Evolutionary conservation across 495 filamentous ascomycete genomes (phyloP), one percentile per base, ranked within the genome.

Genomic region (Glonium stellatum): DNA sequence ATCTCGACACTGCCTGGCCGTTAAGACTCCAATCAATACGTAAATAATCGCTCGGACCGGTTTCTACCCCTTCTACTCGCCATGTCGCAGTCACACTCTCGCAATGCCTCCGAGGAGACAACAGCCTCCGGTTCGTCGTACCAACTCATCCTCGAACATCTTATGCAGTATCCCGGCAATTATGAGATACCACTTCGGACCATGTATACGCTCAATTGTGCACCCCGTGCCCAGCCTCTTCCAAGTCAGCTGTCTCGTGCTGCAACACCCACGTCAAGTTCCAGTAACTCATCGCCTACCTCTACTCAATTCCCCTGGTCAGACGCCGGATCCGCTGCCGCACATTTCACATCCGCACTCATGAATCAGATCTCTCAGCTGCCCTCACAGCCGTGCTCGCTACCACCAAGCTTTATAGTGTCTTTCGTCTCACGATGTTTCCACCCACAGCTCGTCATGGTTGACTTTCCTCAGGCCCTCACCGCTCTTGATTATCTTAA

Each of bases 111-210:
- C 4, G 59, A 65, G 31, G 65, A 68, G 42, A 60, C 67, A 0
- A 67, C 42, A 12, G 55, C 66, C 1, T 65, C 64, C 27, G 61
- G 57, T 37, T 63, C 68, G 5, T 67, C 71, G 10, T 73, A 71
- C 66, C 70, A 70, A 57, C 60, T 67, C 53, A 84, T 89, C 60
- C 78, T 89, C 49, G 86, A 89, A 55, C 86, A 89, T 67, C 76
- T 84, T 57, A 71, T 86, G 46, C 79, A 84, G 36, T 84, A 88
- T 68, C 83, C 85, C 9, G 78, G 76, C 58, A 78, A 77, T 35
- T 88, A 88, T 67, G 86, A 89, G 65, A 84, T 90, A 42, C 87
- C 87, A 15, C 76, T 90, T 21, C 81, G 86, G 54, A 87, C 82
- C 58, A 88, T 88, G 78, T 90, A 89, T 70, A 79, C 78, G 13